A percentile compares a stretch with the other conserved stretches of the same genome.
Conservation (phyloP, 2,329 filamentous ascomycete genomes). For the Tolypocladium sp. region DNA sequence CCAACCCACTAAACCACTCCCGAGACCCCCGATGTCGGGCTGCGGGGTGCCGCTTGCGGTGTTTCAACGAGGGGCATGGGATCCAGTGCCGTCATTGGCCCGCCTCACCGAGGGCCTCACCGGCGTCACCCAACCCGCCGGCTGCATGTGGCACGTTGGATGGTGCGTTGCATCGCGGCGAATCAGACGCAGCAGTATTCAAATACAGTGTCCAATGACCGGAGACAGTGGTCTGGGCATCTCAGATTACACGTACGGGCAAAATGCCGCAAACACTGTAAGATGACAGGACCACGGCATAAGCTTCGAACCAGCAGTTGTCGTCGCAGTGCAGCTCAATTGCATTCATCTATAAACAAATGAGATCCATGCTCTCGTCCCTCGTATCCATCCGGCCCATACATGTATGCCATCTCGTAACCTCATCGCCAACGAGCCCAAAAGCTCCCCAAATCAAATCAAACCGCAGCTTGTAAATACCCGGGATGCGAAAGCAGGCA, state of each 20-base stretch:
- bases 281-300: too few species aligned
- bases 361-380: neutral
- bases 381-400: neutral
- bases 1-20: neutral
- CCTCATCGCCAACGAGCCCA: neutral
- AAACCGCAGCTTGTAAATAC: too few species aligned
- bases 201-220: neutral
- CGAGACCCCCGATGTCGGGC: constrained; percentile 3
- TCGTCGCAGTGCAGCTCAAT: neutral
- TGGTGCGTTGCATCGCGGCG: neutral
- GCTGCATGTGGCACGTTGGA: too few species aligned
- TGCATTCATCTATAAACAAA: neutral
- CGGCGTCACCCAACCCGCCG: neutral
- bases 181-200: neutral
- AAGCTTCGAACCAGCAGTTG: too few species aligned
- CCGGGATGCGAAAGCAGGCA: neutral
- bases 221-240: neutral
- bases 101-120: neutral
- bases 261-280: too few species aligned
- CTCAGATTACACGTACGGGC: too few species aligned
- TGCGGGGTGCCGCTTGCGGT: neutral
- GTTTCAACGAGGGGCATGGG: neutral
- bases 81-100: neutral
- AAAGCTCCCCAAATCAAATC: neutral
- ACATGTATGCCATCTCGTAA: neutral